phyloP scores from a whole-genome alignment of 2,329 filamentous ascomycete species.

The Rhynchosporium secalis region DNA sequence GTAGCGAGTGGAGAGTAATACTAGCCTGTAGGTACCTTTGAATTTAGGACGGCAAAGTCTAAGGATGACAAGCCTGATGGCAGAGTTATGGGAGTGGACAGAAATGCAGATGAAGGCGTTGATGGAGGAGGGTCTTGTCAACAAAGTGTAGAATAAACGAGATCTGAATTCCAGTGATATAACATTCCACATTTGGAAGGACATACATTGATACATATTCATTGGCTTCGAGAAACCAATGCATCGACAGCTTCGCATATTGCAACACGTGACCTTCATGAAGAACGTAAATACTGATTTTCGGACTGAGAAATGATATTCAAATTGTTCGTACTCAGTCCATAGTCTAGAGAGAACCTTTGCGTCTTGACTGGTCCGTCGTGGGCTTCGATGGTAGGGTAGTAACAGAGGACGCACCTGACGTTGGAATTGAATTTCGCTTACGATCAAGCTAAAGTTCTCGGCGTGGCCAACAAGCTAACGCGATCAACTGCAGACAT shows the following conservation, averaged over 20 bases:
- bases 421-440: slow-evolving; percentile 8
- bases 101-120: slow-evolving; percentile 30
- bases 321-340: too few relatives aligned
- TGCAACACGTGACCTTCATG: too few relatives aligned
- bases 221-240: too few relatives aligned
- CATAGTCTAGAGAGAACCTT: too few relatives aligned
- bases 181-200: too few relatives aligned
- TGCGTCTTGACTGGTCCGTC: too few relatives aligned
- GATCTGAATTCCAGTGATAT: background rate
- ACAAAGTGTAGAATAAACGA: background rate
- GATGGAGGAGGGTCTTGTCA: background rate
- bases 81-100: slow-evolving; percentile 45
- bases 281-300: too few relatives aligned
- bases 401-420: slow-evolving; percentile 5
- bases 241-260: too few relatives aligned
- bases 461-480: background rate
- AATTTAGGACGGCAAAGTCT: slow-evolving; percentile 30
- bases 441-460: slow-evolving; percentile 7
- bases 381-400: background rate
- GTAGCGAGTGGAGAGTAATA: slow-evolving; percentile 40
- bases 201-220: too few relatives aligned
- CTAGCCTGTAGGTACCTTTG: slow-evolving; percentile 38
- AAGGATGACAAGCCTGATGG: slow-evolving; percentile 37
- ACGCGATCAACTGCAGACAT: background rate
- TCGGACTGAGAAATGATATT: too few relatives aligned